Conservation (phyloP, 2,329 filamentous ascomycete genomes). For the Ophiocordyceps sinensis region DNA sequence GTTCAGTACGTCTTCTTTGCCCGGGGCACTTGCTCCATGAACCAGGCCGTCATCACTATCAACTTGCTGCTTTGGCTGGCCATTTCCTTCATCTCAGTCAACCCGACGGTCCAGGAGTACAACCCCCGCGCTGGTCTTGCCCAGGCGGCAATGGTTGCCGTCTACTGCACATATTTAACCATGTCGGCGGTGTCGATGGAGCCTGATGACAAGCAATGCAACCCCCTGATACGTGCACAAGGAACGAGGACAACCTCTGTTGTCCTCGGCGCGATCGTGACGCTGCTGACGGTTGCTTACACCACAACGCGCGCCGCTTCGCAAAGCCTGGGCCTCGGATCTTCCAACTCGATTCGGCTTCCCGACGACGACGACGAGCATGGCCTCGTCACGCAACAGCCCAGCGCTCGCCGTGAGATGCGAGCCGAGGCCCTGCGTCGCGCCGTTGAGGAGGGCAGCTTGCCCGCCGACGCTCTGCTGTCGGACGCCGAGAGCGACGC, state of each 20-base stretch:
- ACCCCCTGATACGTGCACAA: constrained; percentile 73
- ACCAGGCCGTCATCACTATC: constrained; percentile 88
- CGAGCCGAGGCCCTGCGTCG: constrained; percentile 79
- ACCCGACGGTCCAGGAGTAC: constrained; percentile 77
- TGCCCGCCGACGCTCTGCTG: constrained; percentile 80
- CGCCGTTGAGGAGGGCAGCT: constrained; percentile 80
- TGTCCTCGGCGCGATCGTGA: constrained; percentile 85
- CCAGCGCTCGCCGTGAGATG: constrained; percentile 71
- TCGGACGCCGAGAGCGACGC: constrained; percentile 55
- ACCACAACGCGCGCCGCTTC: constrained; percentile 94
- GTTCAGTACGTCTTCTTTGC: constrained; percentile 98
- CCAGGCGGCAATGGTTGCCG: constrained; percentile 92
- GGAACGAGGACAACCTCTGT: constrained; percentile 83
- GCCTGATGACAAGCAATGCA: constrained; percentile 84
- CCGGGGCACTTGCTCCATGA: constrained; percentile 70
- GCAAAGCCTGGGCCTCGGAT: constrained; percentile 64
- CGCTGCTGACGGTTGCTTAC: constrained; percentile 93
- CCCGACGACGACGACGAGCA: constrained; percentile 62
- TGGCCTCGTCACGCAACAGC: constrained; percentile 77
- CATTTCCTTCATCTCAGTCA: constrained; percentile 74
- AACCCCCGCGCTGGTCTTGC: constrained; percentile 90
- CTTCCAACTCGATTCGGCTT: constrained; percentile 38
- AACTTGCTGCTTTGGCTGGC: constrained; percentile 74
- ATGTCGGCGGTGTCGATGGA: constrained; percentile 99
- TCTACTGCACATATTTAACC: constrained; percentile 97